phyloP scores from a whole-genome alignment of 345 rosid species.

The Garcia nutans region DNA sequence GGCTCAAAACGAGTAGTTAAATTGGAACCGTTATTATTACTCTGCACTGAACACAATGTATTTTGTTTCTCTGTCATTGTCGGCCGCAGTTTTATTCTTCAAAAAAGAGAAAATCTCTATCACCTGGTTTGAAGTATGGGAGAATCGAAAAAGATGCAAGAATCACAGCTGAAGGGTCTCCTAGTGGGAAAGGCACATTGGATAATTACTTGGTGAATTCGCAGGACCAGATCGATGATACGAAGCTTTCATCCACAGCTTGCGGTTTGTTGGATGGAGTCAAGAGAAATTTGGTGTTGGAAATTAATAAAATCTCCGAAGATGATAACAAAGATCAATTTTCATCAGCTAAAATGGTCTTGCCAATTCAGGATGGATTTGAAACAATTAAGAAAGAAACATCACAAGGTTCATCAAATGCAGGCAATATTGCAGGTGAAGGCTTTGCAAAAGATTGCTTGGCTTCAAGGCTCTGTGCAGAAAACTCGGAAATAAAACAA shows the following conservation, averaged over 20 bases:
- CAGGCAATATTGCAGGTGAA: conserved; percentile 30
- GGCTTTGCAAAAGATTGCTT: conserved; percentile 27
- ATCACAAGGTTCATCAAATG: conserved; percentile 38
- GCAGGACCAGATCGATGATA: conserved; percentile 30
- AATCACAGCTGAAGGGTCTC: conserved; percentile 49
- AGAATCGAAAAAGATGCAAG: conserved; percentile 52
- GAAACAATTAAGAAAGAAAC: conserved; percentile 35
- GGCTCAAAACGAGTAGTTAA: neutral
- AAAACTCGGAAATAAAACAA: conserved; percentile 57
- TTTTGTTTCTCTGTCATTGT: conserved; percentile 9
- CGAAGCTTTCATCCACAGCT: conserved; percentile 15
- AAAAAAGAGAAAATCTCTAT: conserved; percentile 68
- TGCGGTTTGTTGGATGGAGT: conserved; percentile 38
- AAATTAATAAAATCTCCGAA: conserved; percentile 33
- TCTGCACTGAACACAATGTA: neutral
- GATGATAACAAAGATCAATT: conserved; percentile 30
- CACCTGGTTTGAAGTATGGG: conserved; percentile 62
- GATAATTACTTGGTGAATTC: conserved; percentile 59
- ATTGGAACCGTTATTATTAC: neutral
- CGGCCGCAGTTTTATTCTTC: conserved; percentile 63
- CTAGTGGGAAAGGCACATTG: conserved; percentile 69
- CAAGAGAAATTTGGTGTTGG: conserved; percentile 45
- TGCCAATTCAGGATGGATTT: conserved; percentile 24
- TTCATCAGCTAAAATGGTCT: conserved; percentile 22
- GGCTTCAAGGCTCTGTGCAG: conserved; percentile 28